Conservation (phyloP, 331 rosid species). For the Acacia concinna region DNA sequence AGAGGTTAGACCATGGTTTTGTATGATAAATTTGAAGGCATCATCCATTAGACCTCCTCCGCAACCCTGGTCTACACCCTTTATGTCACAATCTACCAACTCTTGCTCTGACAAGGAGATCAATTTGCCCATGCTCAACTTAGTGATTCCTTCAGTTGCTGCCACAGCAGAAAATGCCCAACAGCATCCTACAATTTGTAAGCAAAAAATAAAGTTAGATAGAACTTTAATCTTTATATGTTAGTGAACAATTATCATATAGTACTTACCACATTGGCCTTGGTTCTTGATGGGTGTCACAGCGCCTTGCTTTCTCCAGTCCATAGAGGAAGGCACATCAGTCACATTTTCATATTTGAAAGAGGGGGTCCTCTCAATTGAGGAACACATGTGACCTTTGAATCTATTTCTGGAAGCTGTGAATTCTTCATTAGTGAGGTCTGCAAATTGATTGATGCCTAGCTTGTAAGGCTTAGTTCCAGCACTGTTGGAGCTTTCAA, state of each 20-base stretch:
- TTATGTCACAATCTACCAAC: conserved; percentile 55
- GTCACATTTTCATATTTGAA: conserved; percentile 47
- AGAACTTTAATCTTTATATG: not conserved
- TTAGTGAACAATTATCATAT: too few relatives aligned
- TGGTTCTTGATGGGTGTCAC: conserved; percentile 63
- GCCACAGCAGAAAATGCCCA: conserved; percentile 68
- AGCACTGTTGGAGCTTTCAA: conserved; percentile 36
- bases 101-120: conserved; percentile 59
- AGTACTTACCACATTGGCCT: conserved; percentile 45
- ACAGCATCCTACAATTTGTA: conserved; percentile 41
- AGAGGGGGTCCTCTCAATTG: conserved; percentile 23
- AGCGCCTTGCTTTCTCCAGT: conserved; percentile 55
- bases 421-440: conserved; percentile 54
- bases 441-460: conserved; percentile 44
- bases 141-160: conserved; percentile 50
- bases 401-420: conserved; percentile 37
- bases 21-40: conserved; percentile 50
- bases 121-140: conserved; percentile 33
- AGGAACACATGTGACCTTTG: conserved; percentile 44
- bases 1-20: conserved; percentile 43
- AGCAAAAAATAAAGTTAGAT: not conserved
- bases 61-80: conserved; percentile 54
- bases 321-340: conserved; percentile 32
- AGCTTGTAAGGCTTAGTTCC: conserved; percentile 39
- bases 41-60: conserved; percentile 52